These are phyloP conservation scores for Psilocybe cubensis DNA, from an alignment of 768 basidiomycete genomes.

Conservation along the genomic window DNA sequence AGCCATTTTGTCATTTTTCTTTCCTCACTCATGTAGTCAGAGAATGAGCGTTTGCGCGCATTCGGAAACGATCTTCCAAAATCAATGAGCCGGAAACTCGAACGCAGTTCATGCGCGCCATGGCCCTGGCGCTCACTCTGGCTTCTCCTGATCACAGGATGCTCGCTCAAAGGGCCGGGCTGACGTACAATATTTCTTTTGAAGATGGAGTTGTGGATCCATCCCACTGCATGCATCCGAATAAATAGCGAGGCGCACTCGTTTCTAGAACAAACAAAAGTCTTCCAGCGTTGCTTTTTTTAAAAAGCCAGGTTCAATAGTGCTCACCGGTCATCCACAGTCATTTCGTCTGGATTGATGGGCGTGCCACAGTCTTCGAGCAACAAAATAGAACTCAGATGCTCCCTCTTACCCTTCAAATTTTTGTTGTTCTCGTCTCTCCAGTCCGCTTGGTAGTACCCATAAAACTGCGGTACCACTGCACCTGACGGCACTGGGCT, in stretches of 20 bases:
- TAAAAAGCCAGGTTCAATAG: neutral
- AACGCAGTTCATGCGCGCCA: no score
- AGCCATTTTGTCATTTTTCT: no score
- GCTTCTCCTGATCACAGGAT: constrained; percentile 12
- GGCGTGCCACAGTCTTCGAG: constrained; percentile 45
- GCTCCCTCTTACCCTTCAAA: constrained; percentile 6
- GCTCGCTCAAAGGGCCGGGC: constrained; percentile 32
- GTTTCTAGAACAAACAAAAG: constrained; percentile 24
- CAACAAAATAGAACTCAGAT: constrained; percentile 45
- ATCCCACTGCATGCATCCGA: constrained; percentile 39
- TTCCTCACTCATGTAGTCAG: no score
- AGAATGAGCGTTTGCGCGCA: no score
- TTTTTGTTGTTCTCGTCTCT: neutral
- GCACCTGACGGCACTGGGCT: constrained; percentile 51
- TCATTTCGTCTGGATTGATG: constrained; percentile 29
- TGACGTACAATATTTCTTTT: constrained; percentile 43
- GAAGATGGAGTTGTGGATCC: constrained; percentile 39
- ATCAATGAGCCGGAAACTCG: no score
- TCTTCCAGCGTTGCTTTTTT: neutral
- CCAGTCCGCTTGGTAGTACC: constrained; percentile 47
- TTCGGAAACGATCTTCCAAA: no score
- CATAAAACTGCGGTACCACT: constrained; percentile 65
- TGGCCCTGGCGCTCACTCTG: no score
- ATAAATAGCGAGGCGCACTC: constrained; percentile 44
- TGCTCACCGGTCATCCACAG: constrained; percentile 40